Evolutionary conservation across 331 rosid species (phyloP).

Genomic region (Prunus yedoensis): DNA sequence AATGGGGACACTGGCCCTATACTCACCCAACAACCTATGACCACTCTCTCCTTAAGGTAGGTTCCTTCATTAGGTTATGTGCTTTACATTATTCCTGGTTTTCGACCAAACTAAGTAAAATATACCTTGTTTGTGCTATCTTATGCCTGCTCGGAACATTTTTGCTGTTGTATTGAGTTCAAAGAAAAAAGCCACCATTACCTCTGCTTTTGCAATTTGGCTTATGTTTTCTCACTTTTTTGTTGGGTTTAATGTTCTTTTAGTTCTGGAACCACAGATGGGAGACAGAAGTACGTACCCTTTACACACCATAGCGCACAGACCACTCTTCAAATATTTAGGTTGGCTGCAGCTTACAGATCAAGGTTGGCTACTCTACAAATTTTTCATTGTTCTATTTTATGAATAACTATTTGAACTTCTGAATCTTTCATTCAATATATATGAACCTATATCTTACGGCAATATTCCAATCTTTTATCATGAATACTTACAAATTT

Average conservation of each 20-base stretch:
- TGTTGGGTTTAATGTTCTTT: not conserved
- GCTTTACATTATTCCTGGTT: not conserved
- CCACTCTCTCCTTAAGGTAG: conserved; percentile 86
- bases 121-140: not conserved
- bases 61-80: not conserved
- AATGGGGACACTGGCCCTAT: conserved; percentile 65
- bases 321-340: conserved; percentile 85
- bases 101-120: not conserved
- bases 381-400: not conserved
- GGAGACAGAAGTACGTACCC: conserved; percentile 84
- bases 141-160: no score
- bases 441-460: not conserved
- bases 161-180: not conserved
- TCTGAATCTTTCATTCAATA: not conserved
- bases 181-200: not conserved
- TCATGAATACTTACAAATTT: not conserved
- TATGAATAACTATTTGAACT: not conserved
- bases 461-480: not conserved
- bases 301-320: conserved; percentile 81
- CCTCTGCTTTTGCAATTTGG: not conserved
- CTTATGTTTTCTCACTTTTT: not conserved
- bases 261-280: conserved; percentile 97
- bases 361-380: conserved; percentile 51
- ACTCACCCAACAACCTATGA: conserved; percentile 75
- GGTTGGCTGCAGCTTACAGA: conserved; percentile 82